phyloP scores from a whole-genome alignment of 345 rosid species.

The Brassica rapa region DNA sequence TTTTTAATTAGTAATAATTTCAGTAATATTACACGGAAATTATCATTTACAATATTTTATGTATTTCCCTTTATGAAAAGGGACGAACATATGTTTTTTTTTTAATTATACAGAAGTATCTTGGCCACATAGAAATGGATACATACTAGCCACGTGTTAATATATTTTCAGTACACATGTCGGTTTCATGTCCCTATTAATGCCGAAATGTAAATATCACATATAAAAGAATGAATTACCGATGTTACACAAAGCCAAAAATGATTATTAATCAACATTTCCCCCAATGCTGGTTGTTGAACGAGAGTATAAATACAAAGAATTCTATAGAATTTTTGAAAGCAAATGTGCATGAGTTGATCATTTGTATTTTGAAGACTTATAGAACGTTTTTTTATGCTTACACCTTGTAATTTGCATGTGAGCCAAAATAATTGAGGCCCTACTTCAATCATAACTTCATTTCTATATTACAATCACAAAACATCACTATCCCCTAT shows the following conservation, averaged over 20 bases:
- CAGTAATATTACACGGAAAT: neutral
- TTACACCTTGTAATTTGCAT: slow-evolving; percentile 43
- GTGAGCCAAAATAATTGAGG: slow-evolving; percentile 46
- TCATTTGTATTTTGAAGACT: slow-evolving; percentile 30
- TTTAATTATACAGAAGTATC: no score
- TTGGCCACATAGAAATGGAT: no score
- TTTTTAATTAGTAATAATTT: neutral
- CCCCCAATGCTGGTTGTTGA: neutral
- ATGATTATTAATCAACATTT: neutral
- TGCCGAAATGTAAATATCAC: no score
- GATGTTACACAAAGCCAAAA: neutral
- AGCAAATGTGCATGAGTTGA: slow-evolving; percentile 31
- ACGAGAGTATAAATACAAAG: slow-evolving; percentile 6
- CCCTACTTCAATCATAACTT: slow-evolving; percentile 39
- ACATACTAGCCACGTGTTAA: no score
- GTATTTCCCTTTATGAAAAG: neutral
- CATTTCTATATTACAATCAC: slow-evolving; percentile 20
- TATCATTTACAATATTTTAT: neutral
- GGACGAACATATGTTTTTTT: neutral
- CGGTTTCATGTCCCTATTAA: no score
- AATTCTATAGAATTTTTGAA: slow-evolving; percentile 24
- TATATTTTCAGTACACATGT: no score
- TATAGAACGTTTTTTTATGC: slow-evolving; percentile 26
- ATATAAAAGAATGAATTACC: neutral
- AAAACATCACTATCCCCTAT: neutral